Evolutionary conservation across 139 green algal genomes (phyloP), one percentile per base, ranked within the genome.

Genomic region (Tetraselmis striata): DNA sequence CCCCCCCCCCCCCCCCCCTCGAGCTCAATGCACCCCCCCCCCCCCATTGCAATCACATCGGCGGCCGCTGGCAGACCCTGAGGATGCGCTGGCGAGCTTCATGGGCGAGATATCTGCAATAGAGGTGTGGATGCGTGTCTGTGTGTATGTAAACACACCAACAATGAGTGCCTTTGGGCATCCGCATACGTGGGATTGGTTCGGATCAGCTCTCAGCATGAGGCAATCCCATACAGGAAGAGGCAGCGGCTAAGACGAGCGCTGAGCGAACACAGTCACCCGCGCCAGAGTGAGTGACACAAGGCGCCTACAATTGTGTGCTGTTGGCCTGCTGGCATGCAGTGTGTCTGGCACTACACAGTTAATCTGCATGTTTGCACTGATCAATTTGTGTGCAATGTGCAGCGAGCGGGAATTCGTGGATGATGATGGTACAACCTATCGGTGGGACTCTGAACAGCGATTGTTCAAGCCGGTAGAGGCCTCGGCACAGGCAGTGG

Each of bases 341-440:
- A n/a, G n/a, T n/a, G n/a, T n/a, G n/a, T n/a, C n/a, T n/a, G n/a
- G n/a, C n/a, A n/a, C n/a, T n/a, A n/a, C n/a, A n/a, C n/a, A n/a
- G n/a, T n/a, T n/a, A n/a, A n/a, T n/a, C n/a, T n/a, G n/a, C n/a
- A n/a, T n/a, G n/a, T n/a, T n/a, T n/a, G n/a, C n/a, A n/a, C n/a
- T n/a, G n/a, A n/a, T n/a, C n/a, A n/a, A n/a, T n/a, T n/a, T n/a
- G n/a, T n/a, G n/a, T n/a, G n/a, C n/a, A n/a, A n/a, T n/a, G n/a
- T n/a, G n/a, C 18, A 67, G 45, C 11, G 93, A 98, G 76, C 87
- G 92, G 2, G 84, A 91, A 58, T 99, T 99, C 86, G 90, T 93
- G 79, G 96, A 99, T 45, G 96, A 99, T 82, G 96, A 99, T 76
- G 96, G 96, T 27, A 99, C 96, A 0, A 25, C 83, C 26, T 99